Base-by-base conservation (phyloP, 2,329 filamentous ascomycete genomes). In the Ceratocystis destructans region DNA sequence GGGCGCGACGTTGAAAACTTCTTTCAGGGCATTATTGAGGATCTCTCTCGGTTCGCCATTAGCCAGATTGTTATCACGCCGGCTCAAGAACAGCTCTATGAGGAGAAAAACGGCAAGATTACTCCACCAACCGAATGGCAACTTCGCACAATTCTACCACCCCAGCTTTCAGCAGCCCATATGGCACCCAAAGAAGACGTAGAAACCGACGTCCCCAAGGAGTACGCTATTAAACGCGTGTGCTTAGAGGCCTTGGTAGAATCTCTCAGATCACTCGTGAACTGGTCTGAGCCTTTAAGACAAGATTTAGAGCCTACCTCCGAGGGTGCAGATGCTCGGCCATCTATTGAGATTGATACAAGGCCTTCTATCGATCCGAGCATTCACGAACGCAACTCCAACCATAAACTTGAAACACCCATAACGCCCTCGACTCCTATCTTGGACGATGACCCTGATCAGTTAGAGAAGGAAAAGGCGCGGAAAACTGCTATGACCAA, bases 1-100 rank as follows among this genome's bases (percentile, higher is more conserved):
- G 95, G 97, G 72, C 83, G 93, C 68, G 91, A 90, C 50, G 84
- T 97, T 68, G 93, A 97, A 76, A 99, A 99, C 75, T 94, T 97
- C 75, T 99, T 96, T 74, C 94, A 99, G 76, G 87, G 83, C 22
- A 87, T 97, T 65, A 92, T 99, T 62, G 95, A 99, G 74, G 91
- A 97, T 75, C 79, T 99, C 20, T 94, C 93, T 41, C 88, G 87
- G 71, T 88, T 96, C 71, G 89, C 91, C 1, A 94, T 88, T 64
- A 82, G 86, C 8, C 87, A 92, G 0, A 86, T 96, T 3, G 75
- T 85, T 8, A 84, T 96, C 48, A 90, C 86, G 1, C 79, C 87
- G 1, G 76, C 85, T 41, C 89, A 96, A 71, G 90, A 96, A 74
- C 89, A 95, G 72, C 84, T 87, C 45, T 97, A 93, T 70, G 88